Conservation (phyloP, 2,329 filamentous ascomycete genomes). For the Massarina eburnea region DNA sequence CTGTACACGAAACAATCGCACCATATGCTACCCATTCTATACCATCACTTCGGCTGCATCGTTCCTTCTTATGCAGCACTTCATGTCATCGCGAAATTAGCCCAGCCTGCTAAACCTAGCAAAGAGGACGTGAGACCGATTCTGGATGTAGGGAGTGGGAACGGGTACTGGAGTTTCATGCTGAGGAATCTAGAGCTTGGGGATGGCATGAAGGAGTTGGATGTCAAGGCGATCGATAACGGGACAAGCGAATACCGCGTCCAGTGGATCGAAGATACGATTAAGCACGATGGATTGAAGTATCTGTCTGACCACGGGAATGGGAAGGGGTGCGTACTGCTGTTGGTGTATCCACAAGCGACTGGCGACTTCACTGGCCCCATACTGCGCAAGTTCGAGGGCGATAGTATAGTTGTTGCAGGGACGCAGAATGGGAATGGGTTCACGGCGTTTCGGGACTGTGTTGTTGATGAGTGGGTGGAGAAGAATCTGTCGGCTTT, state of each 20-base stretch:
- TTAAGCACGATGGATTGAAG: conserved; percentile 60
- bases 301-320: conserved; percentile 54
- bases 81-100: conserved; percentile 59
- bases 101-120: conserved; percentile 31
- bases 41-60: conserved; percentile 77
- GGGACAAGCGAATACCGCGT: conserved; percentile 68
- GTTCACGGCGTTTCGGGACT: conserved; percentile 68
- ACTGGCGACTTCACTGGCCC: conserved; percentile 66
- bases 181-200: conserved; percentile 67
- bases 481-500: conserved; percentile 58
- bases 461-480: conserved; percentile 69
- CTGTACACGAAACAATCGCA: conserved; percentile 60
- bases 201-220: conserved; percentile 56
- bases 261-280: conserved; percentile 68
- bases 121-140: conserved; percentile 51
- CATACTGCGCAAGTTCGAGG: conserved; percentile 62
- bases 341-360: conserved; percentile 74
- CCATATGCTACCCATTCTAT: conserved; percentile 70
- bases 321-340: conserved; percentile 59
- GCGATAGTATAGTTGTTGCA: conserved; percentile 68
- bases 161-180: conserved; percentile 76
- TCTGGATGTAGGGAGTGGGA: conserved; percentile 69
- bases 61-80: conserved; percentile 69
- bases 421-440: conserved; percentile 75
- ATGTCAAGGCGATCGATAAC: conserved; percentile 66